A percentile compares a stretch with the other conserved stretches of the same genome.
Evolutionary conservation across 306 rosid genomes (phyloP).

Genomic region (Fagus crenata): DNA sequence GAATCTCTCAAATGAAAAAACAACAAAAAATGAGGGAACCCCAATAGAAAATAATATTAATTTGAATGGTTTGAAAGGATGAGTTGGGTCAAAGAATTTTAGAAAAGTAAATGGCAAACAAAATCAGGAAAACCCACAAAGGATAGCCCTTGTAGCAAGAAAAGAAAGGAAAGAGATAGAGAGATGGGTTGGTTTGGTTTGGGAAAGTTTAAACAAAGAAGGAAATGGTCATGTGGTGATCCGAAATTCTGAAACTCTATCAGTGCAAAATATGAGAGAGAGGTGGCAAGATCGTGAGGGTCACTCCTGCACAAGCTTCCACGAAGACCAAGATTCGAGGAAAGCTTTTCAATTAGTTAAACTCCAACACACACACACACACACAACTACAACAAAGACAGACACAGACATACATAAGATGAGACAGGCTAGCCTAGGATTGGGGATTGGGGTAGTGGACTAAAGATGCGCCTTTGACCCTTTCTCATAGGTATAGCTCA

Average conservation of each 20-base stretch:
- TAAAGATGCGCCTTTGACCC: slow-evolving; percentile 34
- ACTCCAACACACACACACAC: slow-evolving; percentile 1
- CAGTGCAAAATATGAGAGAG: slow-evolving; percentile 30
- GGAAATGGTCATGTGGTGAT: slow-evolving; percentile 80
- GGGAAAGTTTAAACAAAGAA: slow-evolving; percentile 31
- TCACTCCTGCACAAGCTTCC: slow-evolving; percentile 54
- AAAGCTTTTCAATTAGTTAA: slow-evolving; percentile 32
- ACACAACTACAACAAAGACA: no score
- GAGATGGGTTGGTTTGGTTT: slow-evolving; percentile 6
- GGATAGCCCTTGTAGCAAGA: slow-evolving; percentile 42
- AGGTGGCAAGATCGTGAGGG: slow-evolving; percentile 53
- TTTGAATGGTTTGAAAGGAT: slow-evolving; percentile 13
- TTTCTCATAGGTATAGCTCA: neutral
- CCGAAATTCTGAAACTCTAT: slow-evolving; percentile 40
- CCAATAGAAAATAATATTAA: slow-evolving; percentile 15
- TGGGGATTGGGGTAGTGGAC: slow-evolving; percentile 20
- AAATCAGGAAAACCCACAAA: slow-evolving; percentile 32
- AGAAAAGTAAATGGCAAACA: slow-evolving; percentile 34
- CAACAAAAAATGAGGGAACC: slow-evolving; percentile 36
- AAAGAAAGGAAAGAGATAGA: slow-evolving; percentile 13
- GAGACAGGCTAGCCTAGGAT: slow-evolving; percentile 32
- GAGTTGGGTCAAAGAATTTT: slow-evolving; percentile 58
- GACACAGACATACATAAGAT: slow-evolving; percentile 17
- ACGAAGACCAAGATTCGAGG: slow-evolving; percentile 57
- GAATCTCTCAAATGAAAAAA: slow-evolving; percentile 42